Evolutionary conservation across 768 basidiomycete species (phyloP), one percentile per base, ranked within the genome.

Genomic region (Hygrocybe coccinea): DNA sequence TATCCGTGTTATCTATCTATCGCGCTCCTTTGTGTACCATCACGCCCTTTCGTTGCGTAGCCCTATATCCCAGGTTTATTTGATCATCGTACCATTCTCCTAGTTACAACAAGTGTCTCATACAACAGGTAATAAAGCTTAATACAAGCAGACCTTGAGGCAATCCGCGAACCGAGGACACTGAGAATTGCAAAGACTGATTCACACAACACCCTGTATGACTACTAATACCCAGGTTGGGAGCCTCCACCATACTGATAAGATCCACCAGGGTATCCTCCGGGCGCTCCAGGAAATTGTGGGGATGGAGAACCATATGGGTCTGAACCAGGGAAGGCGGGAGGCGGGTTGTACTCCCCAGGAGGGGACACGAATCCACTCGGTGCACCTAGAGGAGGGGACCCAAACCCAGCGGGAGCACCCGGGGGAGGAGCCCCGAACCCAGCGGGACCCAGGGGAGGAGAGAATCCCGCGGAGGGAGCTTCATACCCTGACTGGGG

Each of bases 321-420:
- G 39, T 67, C 67, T 5, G 68, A 67, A 39, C 67, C 70, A 25
- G 77, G 77, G 65, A 77, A 79, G 14, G 60, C 63, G 45, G 69
- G 73, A 0, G 69, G 69, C 43, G 65, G 64, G 49, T 46, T 29
- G 37, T 43, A 45, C 29, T 54, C 57, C 12, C 59, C 57, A 46
- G 57, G 64, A 11, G 58, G 58, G 54, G 35, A 48, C 1, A n/a
- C 38, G 37, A 35, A 51, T 12, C 22, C 29, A n/a, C n/a, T n/a
- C n/a, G n/a, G n/a, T n/a, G n/a, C n/a, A n/a, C n/a, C n/a, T n/a
- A 9, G 8, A 10, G 24, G 8, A 12, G 25, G 49, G 5, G 49
- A 19, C 53, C 50, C 52, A 22, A 19, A 35, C 36, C 48, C 55
- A 17, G 62, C 56, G 43, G 53, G 63, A 14, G 54, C 48, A 5